These are phyloP conservation scores for Penicillium sp. DNA, from an alignment of 2,329 filamentous ascomycete species.

Conservation along the genomic window DNA sequence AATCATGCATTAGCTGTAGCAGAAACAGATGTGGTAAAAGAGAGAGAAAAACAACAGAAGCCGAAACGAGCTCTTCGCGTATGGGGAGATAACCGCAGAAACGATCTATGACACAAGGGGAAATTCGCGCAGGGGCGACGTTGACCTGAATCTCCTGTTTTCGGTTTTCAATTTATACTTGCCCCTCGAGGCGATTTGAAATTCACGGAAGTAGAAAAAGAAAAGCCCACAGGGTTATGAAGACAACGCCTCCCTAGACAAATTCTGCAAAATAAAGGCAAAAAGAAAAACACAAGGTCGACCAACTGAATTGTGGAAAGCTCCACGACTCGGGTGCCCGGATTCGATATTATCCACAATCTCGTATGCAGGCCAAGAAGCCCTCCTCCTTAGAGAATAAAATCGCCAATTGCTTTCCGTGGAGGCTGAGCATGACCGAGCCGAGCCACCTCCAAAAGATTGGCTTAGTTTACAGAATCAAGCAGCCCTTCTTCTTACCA, in stretches of 20 bases:
- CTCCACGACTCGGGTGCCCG: constrained; percentile 30
- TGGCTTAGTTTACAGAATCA: constrained; percentile 71
- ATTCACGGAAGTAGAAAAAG: constrained; percentile 29
- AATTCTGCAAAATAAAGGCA: constrained; percentile 43
- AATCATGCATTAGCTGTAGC: constrained; percentile 39
- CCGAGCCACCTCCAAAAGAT: constrained; percentile 23
- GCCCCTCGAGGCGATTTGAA: constrained; percentile 18
- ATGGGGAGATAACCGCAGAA: constrained; percentile 27
- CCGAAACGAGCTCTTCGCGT: constrained; percentile 24
- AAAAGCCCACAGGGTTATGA: constrained; percentile 43
- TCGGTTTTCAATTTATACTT: constrained; percentile 21
- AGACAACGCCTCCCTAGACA: constrained; percentile 48
- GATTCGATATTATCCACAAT: constrained; percentile 42
- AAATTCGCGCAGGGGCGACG: constrained; percentile 8
- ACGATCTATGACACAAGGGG: constrained; percentile 32
- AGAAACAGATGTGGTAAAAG: constrained; percentile 25
- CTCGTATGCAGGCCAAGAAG: constrained; percentile 35
- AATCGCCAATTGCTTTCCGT: constrained; percentile 36
- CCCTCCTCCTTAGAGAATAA: constrained; percentile 28
- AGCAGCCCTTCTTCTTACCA: constrained; percentile 62
- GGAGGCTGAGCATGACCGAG: constrained; percentile 31
- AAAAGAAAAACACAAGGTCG: constrained; percentile 34
- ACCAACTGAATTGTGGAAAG: constrained; percentile 35
- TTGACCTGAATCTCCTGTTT: constrained; percentile 12
- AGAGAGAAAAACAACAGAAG: constrained; percentile 20